Conservation (phyloP, 163 green algal species). For the Smithsoniella earleae region DNA sequence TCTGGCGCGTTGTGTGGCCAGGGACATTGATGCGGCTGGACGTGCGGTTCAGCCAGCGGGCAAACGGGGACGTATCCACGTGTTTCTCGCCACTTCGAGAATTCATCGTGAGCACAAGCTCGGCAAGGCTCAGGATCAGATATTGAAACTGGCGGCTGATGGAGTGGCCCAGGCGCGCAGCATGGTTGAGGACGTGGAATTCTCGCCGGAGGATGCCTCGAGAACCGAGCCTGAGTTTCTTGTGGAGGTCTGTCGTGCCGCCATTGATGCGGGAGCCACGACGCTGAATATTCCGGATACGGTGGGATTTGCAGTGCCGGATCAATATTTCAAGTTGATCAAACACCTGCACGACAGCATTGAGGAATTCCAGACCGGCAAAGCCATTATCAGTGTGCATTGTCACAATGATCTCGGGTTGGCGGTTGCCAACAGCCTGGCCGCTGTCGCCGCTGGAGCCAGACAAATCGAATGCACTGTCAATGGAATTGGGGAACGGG, state of each 20-base stretch:
- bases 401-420: conserved; percentile 98
- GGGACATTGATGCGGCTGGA: too few relatives aligned
- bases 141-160: conserved; percentile 79
- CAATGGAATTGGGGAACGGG: conserved; percentile 97
- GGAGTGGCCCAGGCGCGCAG: too few relatives aligned
- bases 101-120: conserved; percentile 98
- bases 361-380: too few relatives aligned
- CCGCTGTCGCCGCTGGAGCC: conserved; percentile 61
- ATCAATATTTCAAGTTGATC: too few relatives aligned
- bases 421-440: conserved; percentile 86
- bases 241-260: too few relatives aligned
- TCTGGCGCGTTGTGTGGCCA: conserved; percentile 55
- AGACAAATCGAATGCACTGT: conserved; percentile 96
- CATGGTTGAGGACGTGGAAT: conserved; percentile 96
- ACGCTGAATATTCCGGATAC: conserved; percentile 99
- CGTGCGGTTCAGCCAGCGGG: too few relatives aligned
- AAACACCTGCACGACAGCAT: too few relatives aligned
- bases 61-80: too few relatives aligned
- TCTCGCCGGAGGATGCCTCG: conserved; percentile 91
- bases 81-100: conserved; percentile 87
- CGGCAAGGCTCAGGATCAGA: conserved; percentile 74
- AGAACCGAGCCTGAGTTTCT: conserved; percentile 82
- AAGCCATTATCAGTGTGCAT: conserved; percentile 95
- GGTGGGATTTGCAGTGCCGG: too few relatives aligned
- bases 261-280: conserved; percentile 84